These are phyloP conservation scores for Colletotrichum echinochloae DNA, from an alignment of 2,329 filamentous ascomycete genomes.

Conservation along the genomic window DNA sequence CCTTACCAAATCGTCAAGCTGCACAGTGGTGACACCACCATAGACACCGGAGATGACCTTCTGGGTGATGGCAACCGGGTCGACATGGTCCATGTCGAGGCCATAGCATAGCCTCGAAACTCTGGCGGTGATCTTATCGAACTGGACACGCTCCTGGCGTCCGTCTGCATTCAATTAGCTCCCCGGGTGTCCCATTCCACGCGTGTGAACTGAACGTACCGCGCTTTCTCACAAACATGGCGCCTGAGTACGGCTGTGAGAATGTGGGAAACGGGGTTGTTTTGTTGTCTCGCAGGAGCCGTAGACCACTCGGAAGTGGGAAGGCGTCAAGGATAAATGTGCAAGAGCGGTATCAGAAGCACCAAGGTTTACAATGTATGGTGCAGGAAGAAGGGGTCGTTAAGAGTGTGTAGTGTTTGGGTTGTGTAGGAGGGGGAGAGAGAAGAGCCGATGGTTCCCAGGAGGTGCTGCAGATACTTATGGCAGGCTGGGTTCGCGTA, in stretches of 20 bases:
- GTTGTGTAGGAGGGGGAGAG: constrained; percentile 28
- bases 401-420: constrained; percentile 20
- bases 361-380: constrained; percentile 17
- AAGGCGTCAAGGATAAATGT: neutral
- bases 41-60: constrained; percentile 99
- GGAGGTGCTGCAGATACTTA: constrained; percentile 41
- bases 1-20: constrained; percentile 95
- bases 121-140: constrained; percentile 99
- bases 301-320: constrained; percentile 6
- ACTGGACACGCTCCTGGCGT: constrained; percentile 99
- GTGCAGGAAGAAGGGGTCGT: constrained; percentile 8
- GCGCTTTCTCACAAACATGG: constrained; percentile 74
- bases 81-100: constrained; percentile 92
- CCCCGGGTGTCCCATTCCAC: neutral
- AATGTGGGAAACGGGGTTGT: neutral
- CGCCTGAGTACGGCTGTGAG: constrained; percentile 44
- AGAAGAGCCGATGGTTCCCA: constrained; percentile 6
- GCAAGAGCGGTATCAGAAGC: constrained; percentile 30
- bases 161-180: constrained; percentile 73
- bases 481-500: constrained; percentile 37
- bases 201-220: constrained; percentile 57
- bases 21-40: constrained; percentile 94
- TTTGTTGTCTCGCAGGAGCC: neutral
- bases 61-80: constrained; percentile 97
- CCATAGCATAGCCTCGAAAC: constrained; percentile 98